phyloP scores from a whole-genome alignment of 345 rosid species.

The Eucalyptus sp. region DNA sequence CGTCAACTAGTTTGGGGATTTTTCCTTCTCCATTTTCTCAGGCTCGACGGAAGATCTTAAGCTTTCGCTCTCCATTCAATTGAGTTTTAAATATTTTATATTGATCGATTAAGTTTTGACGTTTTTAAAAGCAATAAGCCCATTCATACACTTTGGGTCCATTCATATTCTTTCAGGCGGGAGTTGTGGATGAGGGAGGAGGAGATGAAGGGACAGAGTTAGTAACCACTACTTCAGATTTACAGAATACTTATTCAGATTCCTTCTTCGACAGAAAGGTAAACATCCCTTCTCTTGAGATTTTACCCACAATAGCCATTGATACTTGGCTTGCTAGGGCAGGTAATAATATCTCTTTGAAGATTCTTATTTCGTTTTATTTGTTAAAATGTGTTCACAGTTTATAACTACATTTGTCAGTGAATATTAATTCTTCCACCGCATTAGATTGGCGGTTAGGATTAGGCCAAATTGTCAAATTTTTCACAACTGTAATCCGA shows the following conservation, averaged over 20 bases:
- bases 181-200: too few relatives aligned
- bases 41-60: rapidly evolving
- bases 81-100: too few relatives aligned
- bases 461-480: too few relatives aligned
- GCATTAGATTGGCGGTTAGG: too few relatives aligned
- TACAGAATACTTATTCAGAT: not conserved
- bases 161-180: not conserved
- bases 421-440: too few relatives aligned
- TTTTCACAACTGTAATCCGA: too few relatives aligned
- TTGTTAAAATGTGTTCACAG: too few relatives aligned
- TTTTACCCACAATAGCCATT: too few relatives aligned
- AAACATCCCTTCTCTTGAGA: not conserved
- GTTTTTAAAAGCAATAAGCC: rapidly evolving
- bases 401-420: too few relatives aligned
- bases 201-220: too few relatives aligned
- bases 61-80: not conserved
- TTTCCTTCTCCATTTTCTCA: not conserved
- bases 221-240: not conserved
- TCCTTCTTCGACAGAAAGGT: not conserved
- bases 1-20: not conserved
- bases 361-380: not conserved
- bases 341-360: too few relatives aligned
- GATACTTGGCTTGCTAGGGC: rapidly evolving
- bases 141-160: not conserved
- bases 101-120: not conserved